phyloP scores from a whole-genome alignment of 805 yeast genomes.

The Barnettozyma wickerhamii region DNA sequence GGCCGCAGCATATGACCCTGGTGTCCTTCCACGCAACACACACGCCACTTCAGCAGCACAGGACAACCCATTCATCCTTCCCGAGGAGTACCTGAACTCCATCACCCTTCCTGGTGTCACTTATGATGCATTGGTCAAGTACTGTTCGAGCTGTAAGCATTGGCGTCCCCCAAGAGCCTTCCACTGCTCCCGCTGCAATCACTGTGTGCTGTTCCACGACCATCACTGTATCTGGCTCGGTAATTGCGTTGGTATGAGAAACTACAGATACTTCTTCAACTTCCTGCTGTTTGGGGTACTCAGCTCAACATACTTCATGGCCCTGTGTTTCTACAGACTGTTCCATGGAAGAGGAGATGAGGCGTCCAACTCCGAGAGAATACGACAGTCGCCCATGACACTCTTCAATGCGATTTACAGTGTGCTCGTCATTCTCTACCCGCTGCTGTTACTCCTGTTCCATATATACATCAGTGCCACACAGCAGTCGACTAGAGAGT shows the following conservation, averaged over 20 bases:
- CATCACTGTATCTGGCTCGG: slow-evolving; percentile 56
- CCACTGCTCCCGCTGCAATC: slow-evolving; percentile 69
- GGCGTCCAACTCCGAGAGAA: slow-evolving; percentile 19
- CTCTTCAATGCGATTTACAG: slow-evolving; percentile 51
- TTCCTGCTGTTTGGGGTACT: slow-evolving; percentile 41
- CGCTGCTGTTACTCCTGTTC: slow-evolving; percentile 44
- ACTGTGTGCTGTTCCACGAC: slow-evolving; percentile 42
- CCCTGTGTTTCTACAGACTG: slow-evolving; percentile 31
- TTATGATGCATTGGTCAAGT: slow-evolving; percentile 40
- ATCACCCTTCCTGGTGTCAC: slow-evolving; percentile 40
- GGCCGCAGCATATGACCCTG: slow-evolving; percentile 66
- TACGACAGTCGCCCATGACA: slow-evolving; percentile 33
- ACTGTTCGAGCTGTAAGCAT: slow-evolving; percentile 59
- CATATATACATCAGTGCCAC: slow-evolving; percentile 53
- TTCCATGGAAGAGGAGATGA: slow-evolving; percentile 19
- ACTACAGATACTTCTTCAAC: slow-evolving; percentile 55
- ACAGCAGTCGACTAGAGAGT: slow-evolving; percentile 73
- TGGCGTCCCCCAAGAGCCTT: slow-evolving; percentile 78
- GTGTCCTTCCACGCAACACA: slow-evolving; percentile 58
- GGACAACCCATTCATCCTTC: slow-evolving; percentile 35
- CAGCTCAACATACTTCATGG: slow-evolving; percentile 26
- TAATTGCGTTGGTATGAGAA: slow-evolving; percentile 73
- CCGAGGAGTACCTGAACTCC: slow-evolving; percentile 53
- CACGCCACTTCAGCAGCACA: slow-evolving; percentile 30
- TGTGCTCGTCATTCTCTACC: slow-evolving; percentile 46